Percentiles rank a stretch among this genome's conserved stretches.
Evolutionary conservation across 352 stramenopile species (phyloP).

Genomic region (Globisporangium alternatum): DNA sequence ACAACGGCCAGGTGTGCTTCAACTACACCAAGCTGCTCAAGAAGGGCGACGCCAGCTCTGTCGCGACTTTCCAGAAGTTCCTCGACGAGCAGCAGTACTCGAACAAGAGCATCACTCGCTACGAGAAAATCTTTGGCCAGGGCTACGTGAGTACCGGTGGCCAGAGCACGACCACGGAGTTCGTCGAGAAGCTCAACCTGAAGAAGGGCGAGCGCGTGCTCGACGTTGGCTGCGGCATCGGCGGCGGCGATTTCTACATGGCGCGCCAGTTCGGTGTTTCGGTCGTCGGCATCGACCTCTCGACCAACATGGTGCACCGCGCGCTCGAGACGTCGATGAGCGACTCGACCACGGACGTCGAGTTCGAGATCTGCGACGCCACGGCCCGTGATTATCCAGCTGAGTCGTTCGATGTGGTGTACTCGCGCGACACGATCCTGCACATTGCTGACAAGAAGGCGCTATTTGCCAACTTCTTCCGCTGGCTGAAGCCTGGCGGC

Average conservation of each 20-base stretch:
- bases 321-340: constrained; percentile 63
- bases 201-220: constrained; percentile 66
- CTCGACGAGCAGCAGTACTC: constrained; percentile 73
- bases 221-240: constrained; percentile 90
- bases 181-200: constrained; percentile 65
- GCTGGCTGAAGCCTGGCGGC: constrained; percentile 40
- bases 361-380: constrained; percentile 74
- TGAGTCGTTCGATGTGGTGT: constrained; percentile 60
- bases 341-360: constrained; percentile 41
- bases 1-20: constrained; percentile 81
- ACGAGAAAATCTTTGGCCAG: constrained; percentile 73
- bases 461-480: constrained; percentile 41
- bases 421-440: constrained; percentile 47
- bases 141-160: constrained; percentile 74
- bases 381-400: constrained; percentile 53
- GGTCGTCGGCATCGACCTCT: constrained; percentile 70
- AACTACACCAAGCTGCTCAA: constrained; percentile 60
- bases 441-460: constrained; percentile 40
- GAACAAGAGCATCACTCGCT: constrained; percentile 61
- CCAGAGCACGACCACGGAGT: constrained; percentile 65
- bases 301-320: constrained; percentile 74
- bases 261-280: constrained; percentile 86
- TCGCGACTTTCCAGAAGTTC: constrained; percentile 70
- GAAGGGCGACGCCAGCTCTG: constrained; percentile 27
- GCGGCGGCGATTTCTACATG: constrained; percentile 89